Base-by-base conservation (phyloP, 2,329 filamentous ascomycete genomes). In the Aspergillus awamori region DNA sequence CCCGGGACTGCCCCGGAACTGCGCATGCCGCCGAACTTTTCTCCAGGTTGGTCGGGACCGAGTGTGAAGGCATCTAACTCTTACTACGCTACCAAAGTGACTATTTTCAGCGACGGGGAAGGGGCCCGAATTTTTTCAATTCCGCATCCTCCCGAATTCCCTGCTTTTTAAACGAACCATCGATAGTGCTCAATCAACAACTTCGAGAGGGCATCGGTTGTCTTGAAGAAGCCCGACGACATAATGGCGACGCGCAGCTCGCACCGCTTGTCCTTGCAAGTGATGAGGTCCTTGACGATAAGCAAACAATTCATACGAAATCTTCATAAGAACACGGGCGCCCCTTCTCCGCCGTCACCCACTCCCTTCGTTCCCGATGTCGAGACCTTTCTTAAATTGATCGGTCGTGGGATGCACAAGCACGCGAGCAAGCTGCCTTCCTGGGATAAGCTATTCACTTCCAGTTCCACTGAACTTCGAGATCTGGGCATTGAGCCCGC, bases 311-410 rank as follows among this genome's bases (percentile, higher is more conserved):
- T 69, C 59, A 64, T 76, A 56, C 77, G 81, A 67, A 71, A 66
- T 26, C 70, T 82, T 28, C 81, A 82, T 69, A 74, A 75, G 67
- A 70, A 74, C 65, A 48, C 80, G 72, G 47, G 69, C 8, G 51
- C 74, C 6, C 79, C 86, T 33, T 63, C 72, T 3, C 76, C 89
- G 28, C 93, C 93, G 2, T 73, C 83, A 24, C 90, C 93, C 0
- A 96, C 90, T 39, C 91, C 92, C 1, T 93, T 96, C 70, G 88
- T 96, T 41, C 94, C 93, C 33, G 89, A 97, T 75, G 87, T 92
- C 43, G 75, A 84, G 69, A 95, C 93, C 15, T 97, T 99, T 78
- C 88, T 98, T 64, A 92, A 86, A 38, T 83, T 97, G 62, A 97
- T 98, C 78, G 95, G 95, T 69, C 93, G 95, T 65, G 89, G 89